phyloP scores from a whole-genome alignment of 2,329 filamentous ascomycete species.

The Xylaria multiplex region DNA sequence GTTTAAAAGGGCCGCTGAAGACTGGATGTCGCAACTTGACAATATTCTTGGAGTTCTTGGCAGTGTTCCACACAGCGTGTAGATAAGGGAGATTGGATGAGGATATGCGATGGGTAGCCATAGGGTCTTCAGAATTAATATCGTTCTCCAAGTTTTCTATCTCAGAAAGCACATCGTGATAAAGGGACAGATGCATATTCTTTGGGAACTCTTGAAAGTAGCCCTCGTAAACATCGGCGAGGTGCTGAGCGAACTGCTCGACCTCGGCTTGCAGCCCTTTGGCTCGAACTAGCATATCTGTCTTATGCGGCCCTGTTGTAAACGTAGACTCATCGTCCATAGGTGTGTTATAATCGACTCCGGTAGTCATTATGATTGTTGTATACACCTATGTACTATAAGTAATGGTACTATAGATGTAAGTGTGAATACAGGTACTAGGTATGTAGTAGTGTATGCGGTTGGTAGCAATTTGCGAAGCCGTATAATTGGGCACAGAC shows the following conservation, averaged over 20 bases:
- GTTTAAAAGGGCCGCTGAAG: slow-evolving; percentile 41
- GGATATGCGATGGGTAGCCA: slow-evolving; percentile 40
- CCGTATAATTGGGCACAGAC: background rate
- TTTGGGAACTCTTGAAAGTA: slow-evolving; percentile 46
- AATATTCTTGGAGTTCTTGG: slow-evolving; percentile 46
- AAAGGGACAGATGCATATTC: slow-evolving; percentile 42
- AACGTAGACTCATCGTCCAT: slow-evolving; percentile 5
- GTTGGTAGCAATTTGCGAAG: background rate
- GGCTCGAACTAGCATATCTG: slow-evolving; percentile 24
- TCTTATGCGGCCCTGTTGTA: background rate
- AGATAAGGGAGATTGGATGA: slow-evolving; percentile 47
- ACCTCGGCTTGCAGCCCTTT: slow-evolving; percentile 42
- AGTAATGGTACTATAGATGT: background rate
- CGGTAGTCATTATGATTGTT: slow-evolving; percentile 14
- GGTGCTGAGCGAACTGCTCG: slow-evolving; percentile 41
- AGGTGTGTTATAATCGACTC: background rate
- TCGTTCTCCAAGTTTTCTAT: slow-evolving; percentile 39
- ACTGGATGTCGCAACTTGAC: slow-evolving; percentile 46
- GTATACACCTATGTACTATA: background rate
- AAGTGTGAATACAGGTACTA: background rate
- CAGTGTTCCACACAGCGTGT: slow-evolving; percentile 47
- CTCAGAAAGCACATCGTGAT: slow-evolving; percentile 41
- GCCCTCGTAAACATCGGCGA: slow-evolving; percentile 41
- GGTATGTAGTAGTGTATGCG: no score
- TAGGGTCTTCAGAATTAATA: slow-evolving; percentile 36